phyloP scores from a whole-genome alignment of 1,139 yeast species.

The Geotrichum histeridarum region DNA sequence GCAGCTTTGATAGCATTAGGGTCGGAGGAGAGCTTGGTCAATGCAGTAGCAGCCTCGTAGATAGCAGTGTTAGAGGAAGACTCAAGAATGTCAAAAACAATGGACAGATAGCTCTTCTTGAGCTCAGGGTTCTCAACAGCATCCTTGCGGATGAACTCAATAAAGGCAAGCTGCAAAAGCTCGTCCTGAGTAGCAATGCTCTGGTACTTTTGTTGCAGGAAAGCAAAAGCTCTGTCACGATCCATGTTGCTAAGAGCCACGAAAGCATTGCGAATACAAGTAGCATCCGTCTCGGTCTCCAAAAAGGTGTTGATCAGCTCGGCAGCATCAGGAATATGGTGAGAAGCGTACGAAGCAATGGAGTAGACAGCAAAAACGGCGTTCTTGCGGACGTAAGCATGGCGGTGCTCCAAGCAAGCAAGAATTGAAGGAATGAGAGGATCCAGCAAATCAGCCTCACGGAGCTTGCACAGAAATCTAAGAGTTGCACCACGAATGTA shows the following conservation, averaged over 20 bases:
- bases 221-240: constrained; percentile 78
- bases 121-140: constrained; percentile 59
- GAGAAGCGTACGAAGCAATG: constrained; percentile 69
- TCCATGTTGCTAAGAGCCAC: constrained; percentile 78
- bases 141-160: constrained; percentile 87
- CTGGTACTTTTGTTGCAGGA: constrained; percentile 65
- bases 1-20: constrained; percentile 66
- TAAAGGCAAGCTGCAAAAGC: constrained; percentile 78
- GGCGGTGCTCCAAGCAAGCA: constrained; percentile 89
- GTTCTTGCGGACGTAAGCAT: constrained; percentile 95
- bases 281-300: constrained; percentile 80
- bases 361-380: constrained; percentile 89
- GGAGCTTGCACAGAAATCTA: constrained; percentile 82
- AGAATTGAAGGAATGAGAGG: constrained; percentile 92
- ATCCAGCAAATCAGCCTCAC: constrained; percentile 90
- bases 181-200: constrained; percentile 72
- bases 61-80: constrained; percentile 69
- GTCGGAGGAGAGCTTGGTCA: constrained; percentile 65
- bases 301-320: constrained; percentile 72
- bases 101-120: constrained; percentile 64
- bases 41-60: constrained; percentile 87
- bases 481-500: constrained; percentile 92
- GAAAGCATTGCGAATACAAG: constrained; percentile 94
- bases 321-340: constrained; percentile 90
- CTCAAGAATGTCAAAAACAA: constrained; percentile 70